Conservation (phyloP, 768 basidiomycete species). For the Termitomyces sp. region DNA sequence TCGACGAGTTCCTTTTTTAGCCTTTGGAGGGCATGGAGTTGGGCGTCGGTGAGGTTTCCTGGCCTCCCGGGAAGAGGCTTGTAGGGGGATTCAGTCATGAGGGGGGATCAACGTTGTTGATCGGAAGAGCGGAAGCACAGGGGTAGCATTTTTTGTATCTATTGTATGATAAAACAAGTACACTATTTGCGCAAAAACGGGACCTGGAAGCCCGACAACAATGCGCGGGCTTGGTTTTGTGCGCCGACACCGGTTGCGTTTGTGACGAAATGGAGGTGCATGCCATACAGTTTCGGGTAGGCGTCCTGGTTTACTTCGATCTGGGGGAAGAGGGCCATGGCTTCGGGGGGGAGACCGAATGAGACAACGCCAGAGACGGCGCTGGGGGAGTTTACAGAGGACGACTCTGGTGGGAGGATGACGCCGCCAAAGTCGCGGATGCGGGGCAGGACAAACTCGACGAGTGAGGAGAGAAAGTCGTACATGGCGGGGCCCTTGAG, state of each 20-base stretch:
- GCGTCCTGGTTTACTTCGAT: slow-evolving; percentile 91
- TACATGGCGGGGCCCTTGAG: slow-evolving; percentile 91
- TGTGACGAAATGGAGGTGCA: slow-evolving; percentile 93
- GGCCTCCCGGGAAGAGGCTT: slow-evolving; percentile 55
- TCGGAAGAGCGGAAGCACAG: no score
- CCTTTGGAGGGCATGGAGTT: slow-evolving; percentile 60
- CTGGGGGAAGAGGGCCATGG: slow-evolving; percentile 91
- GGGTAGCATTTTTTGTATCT: no score
- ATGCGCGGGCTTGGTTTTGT: slow-evolving; percentile 79
- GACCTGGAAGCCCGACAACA: slow-evolving; percentile 89
- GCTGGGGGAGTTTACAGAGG: slow-evolving; percentile 65
- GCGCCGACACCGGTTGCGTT: slow-evolving; percentile 85
- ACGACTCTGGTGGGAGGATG: slow-evolving; percentile 65
- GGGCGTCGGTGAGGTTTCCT: slow-evolving; percentile 61
- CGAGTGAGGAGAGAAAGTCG: slow-evolving; percentile 82
- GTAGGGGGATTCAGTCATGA: no score
- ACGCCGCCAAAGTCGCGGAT: slow-evolving; percentile 87
- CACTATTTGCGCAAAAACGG: slow-evolving; percentile 60
- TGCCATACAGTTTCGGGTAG: slow-evolving; percentile 81
- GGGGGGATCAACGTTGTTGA: no score
- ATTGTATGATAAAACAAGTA: no score
- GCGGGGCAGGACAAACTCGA: slow-evolving; percentile 94
- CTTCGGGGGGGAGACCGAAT: slow-evolving; percentile 77
- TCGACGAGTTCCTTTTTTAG: slow-evolving; percentile 60
- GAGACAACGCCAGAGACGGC: slow-evolving; percentile 84